These are phyloP conservation scores for Colletotrichum brevisporum DNA, from an alignment of 2,329 filamentous ascomycete genomes.

Conservation along the genomic window DNA sequence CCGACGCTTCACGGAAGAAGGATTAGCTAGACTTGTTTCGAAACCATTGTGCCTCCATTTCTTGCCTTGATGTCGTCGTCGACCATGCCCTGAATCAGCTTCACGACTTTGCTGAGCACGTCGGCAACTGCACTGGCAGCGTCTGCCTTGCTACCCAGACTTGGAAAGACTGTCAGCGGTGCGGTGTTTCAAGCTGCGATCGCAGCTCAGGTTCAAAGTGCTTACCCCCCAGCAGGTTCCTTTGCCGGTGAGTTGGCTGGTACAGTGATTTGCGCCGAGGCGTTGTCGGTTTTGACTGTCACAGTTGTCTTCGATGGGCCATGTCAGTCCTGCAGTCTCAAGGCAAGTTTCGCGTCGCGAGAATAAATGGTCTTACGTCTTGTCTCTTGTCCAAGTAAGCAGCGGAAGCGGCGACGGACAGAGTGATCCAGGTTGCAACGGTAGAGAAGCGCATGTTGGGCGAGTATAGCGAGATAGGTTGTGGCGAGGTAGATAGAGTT, in stretches of 20 bases:
- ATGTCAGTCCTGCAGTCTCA: neutral
- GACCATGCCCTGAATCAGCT: neutral
- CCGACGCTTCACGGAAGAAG: neutral
- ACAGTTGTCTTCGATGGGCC: neutral
- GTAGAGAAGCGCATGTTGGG: neutral
- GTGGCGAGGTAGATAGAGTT: too few species aligned
- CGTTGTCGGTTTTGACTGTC: neutral
- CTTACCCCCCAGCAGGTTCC: neutral
- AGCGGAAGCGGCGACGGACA: neutral
- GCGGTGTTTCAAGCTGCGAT: too few species aligned
- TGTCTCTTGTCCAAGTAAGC: neutral
- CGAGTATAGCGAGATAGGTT: neutral
- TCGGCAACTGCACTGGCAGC: neutral
- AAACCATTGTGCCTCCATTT: neutral
- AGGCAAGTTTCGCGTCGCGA: neutral
- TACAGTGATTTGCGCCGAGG: neutral
- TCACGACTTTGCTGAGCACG: neutral
- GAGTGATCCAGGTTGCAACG: neutral
- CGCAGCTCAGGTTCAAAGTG: too few species aligned
- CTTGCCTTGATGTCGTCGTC: neutral
- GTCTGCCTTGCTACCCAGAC: neutral
- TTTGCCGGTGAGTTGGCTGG: neutral
- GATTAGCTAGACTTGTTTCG: neutral
- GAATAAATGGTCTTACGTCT: neutral
- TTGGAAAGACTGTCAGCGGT: neutral